Evolutionary conservation across 176 grass and related monocot species (phyloP).

Genomic region (Carex kokanica): DNA sequence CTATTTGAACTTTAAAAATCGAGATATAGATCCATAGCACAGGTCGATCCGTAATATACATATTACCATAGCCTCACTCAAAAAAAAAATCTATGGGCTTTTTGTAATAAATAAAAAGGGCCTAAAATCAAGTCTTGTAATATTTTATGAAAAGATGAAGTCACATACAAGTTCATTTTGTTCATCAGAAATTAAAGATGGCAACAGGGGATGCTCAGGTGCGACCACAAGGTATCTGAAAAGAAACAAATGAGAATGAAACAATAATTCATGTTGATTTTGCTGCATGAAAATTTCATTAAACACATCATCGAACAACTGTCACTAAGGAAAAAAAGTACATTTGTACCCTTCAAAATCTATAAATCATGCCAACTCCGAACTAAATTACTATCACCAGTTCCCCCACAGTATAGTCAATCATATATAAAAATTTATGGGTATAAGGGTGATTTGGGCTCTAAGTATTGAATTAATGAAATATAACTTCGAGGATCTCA

Average conservation of each 20-base stretch:
- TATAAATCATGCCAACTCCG: background rate
- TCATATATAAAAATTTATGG: background rate
- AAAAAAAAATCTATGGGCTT: background rate
- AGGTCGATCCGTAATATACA: too few species aligned
- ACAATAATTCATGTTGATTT: background rate
- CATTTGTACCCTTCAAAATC: background rate
- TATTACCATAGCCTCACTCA: too few species aligned
- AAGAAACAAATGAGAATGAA: conserved; percentile 11
- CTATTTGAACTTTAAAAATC: too few species aligned
- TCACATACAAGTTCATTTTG: conserved; percentile 49
- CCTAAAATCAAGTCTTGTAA: background rate
- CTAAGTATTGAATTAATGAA: background rate
- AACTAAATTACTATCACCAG: background rate
- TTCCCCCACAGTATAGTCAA: background rate
- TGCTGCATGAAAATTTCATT: background rate
- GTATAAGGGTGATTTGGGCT: background rate
- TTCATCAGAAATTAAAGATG: conserved; percentile 68
- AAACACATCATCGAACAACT: background rate
- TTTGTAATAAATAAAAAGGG: background rate
- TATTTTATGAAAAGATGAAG: conserved; percentile 30
- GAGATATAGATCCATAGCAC: too few species aligned
- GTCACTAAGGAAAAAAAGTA: background rate
- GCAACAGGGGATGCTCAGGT: conserved; percentile 63
- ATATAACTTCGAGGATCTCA: background rate
- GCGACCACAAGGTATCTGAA: conserved; percentile 91